phyloP scores from a whole-genome alignment of 768 basidiomycete species.

The Russula lepida region DNA sequence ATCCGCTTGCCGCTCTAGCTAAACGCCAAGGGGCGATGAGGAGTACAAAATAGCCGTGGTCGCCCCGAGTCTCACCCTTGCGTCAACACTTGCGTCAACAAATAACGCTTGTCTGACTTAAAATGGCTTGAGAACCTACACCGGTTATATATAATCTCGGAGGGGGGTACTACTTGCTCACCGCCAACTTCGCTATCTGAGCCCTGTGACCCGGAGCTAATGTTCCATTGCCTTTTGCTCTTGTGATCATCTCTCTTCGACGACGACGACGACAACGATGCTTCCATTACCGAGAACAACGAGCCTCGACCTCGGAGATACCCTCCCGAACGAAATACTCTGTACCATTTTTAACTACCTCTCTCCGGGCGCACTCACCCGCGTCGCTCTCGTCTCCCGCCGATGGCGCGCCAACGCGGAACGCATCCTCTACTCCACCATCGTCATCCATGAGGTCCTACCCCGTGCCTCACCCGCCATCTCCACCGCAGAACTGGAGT shows the following conservation, averaged over 20 bases:
- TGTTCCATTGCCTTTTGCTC: not conserved
- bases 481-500: not conserved
- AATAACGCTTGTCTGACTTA: too few relatives aligned
- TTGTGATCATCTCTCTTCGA: not conserved
- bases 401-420: constrained; percentile 43
- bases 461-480: constrained; percentile 27
- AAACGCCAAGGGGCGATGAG: not conserved
- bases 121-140: not conserved
- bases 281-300: not conserved
- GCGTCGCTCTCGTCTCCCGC: constrained; percentile 38
- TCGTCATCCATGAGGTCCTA: constrained; percentile 42
- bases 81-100: too few relatives aligned
- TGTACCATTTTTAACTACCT: constrained; percentile 37
- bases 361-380: constrained; percentile 29
- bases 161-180: not conserved
- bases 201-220: too few relatives aligned
- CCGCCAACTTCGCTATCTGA: too few relatives aligned
- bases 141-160: not conserved
- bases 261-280: not conserved
- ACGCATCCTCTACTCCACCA: constrained; percentile 47
- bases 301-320: not conserved
- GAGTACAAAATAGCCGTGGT: constrained; percentile 10
- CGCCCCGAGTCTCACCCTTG: not conserved
- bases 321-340: constrained; percentile 51
- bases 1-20: constrained; percentile 5